Evolutionary conservation across 768 basidiomycete genomes (phyloP).

Genomic region (Strobilomyces dryophilus): DNA sequence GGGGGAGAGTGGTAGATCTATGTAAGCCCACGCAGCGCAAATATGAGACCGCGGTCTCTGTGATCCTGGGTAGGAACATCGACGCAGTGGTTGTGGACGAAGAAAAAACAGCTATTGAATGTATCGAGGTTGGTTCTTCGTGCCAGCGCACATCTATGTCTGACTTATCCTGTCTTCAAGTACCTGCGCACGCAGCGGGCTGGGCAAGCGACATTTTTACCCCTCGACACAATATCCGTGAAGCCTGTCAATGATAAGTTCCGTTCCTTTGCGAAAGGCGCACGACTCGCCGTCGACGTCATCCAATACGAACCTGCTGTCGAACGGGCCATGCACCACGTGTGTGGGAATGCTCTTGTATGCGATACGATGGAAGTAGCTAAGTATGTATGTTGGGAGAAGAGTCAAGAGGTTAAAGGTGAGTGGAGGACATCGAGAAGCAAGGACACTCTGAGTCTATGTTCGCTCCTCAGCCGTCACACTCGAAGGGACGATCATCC

Average conservation of each 20-base stretch:
- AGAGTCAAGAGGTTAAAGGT: conserved; percentile 97
- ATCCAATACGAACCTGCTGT: conserved; percentile 79
- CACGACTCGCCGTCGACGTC: conserved; percentile 81
- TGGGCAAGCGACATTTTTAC: conserved; percentile 96
- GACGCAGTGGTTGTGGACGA: conserved; percentile 96
- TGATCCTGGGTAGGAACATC: conserved; percentile 89
- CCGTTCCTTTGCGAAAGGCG: conserved; percentile 85
- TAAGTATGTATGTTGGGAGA: conserved; percentile 86
- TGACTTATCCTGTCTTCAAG: conserved; percentile 34
- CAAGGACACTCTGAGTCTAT: not conserved
- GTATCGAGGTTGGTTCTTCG: conserved; percentile 70
- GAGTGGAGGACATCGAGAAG: conserved; percentile 44
- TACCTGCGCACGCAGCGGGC: conserved; percentile 94
- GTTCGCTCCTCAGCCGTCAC: conserved; percentile 68
- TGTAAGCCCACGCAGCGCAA: conserved; percentile 93
- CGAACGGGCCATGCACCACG: conserved; percentile 94
- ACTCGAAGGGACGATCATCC: conserved; percentile 93
- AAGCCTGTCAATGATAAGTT: conserved; percentile 94
- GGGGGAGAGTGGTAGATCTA: conserved; percentile 88
- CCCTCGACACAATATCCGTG: conserved; percentile 94
- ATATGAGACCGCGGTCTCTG: conserved; percentile 88
- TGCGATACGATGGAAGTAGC: conserved; percentile 97
- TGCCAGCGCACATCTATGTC: not conserved
- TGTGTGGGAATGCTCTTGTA: conserved; percentile 91
- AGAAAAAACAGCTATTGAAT: conserved; percentile 95